A percentile compares a stretch with the other conserved stretches of the same genome.
Conservation (phyloP, 208 protist genomes). For the Wallacemonas sp. region DNA sequence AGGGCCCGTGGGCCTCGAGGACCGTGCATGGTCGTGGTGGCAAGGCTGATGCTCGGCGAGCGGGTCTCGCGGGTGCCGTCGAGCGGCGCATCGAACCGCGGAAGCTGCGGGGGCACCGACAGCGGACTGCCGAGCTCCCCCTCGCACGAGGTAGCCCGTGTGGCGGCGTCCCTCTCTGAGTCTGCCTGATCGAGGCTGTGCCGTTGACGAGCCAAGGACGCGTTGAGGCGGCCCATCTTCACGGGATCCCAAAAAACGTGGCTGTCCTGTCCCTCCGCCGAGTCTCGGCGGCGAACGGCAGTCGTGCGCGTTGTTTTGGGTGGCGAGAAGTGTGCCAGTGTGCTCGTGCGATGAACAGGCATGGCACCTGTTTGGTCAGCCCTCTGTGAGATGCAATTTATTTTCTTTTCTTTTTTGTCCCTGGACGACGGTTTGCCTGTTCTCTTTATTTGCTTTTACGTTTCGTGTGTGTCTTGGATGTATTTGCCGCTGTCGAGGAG, state of each 20-base stretch:
- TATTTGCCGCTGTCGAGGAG: no score
- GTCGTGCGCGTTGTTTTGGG: constrained; percentile 4
- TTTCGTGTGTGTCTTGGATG: no score
- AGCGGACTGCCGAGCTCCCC: background rate
- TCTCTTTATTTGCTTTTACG: no score
- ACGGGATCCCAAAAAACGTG: constrained; percentile 7
- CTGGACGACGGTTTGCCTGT: no score
- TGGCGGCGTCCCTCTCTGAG: no score
- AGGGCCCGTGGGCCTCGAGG: no score
- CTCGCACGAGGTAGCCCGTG: no score
- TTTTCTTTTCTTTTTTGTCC: constrained; percentile 5
- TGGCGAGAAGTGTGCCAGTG: constrained; percentile 11
- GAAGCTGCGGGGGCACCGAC: background rate
- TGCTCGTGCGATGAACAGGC: background rate
- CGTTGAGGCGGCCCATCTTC: constrained; percentile 16
- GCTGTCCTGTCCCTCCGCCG: no score
- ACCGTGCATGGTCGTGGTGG: no score
- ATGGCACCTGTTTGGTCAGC: background rate
- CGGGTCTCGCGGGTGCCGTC: background rate
- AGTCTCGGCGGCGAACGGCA: background rate
- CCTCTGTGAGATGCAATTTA: background rate
- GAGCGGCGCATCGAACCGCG: background rate
- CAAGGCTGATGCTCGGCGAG: constrained; percentile 3
- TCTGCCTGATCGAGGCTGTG: no score
- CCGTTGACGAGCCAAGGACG: background rate